Conservation (phyloP, 805 yeast genomes). For the Ogataea methylovora region DNA sequence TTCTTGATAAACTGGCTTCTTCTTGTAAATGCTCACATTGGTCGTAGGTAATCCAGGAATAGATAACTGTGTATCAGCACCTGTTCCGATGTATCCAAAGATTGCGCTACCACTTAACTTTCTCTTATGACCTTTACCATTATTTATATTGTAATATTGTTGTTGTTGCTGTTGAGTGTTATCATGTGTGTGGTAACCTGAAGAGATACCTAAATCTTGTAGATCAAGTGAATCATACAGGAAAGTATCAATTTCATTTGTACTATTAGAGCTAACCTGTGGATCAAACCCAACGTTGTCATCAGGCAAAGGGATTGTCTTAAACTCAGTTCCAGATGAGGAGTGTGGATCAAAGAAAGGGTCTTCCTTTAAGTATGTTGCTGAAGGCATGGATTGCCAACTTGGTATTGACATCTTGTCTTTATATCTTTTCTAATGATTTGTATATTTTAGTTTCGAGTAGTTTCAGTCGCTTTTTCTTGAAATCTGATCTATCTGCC, state of each 20-base stretch:
- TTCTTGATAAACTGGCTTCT: slow-evolving; percentile 24
- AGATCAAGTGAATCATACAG: slow-evolving; percentile 49
- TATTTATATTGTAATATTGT: slow-evolving; percentile 3
- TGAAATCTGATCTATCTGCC: neutral
- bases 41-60: slow-evolving; percentile 39
- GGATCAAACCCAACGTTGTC: slow-evolving; percentile 41
- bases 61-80: slow-evolving; percentile 49
- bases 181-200: slow-evolving; percentile 4
- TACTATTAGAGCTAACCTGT: slow-evolving; percentile 19
- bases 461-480: neutral
- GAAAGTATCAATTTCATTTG: slow-evolving; percentile 41
- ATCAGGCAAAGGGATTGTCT: slow-evolving; percentile 41
- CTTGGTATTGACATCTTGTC: slow-evolving; percentile 10
- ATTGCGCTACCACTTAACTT: slow-evolving; percentile 75
- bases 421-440: neutral
- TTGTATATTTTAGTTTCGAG: neutral
- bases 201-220: slow-evolving; percentile 60
- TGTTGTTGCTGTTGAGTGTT: slow-evolving; percentile 13
- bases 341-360: slow-evolving; percentile 21
- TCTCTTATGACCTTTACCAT: slow-evolving; percentile 38
- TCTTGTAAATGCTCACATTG: slow-evolving; percentile 17
- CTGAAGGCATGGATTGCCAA: slow-evolving; percentile 15
- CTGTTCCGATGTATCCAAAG: slow-evolving; percentile 58
- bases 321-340: slow-evolving; percentile 25
- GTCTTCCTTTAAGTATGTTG: slow-evolving; percentile 5